A percentile compares a stretch with the other conserved stretches of the same genome.
Evolutionary conservation across 2,329 filamentous ascomycete species (phyloP).

Genomic region (Fusarium pilosicola): DNA sequence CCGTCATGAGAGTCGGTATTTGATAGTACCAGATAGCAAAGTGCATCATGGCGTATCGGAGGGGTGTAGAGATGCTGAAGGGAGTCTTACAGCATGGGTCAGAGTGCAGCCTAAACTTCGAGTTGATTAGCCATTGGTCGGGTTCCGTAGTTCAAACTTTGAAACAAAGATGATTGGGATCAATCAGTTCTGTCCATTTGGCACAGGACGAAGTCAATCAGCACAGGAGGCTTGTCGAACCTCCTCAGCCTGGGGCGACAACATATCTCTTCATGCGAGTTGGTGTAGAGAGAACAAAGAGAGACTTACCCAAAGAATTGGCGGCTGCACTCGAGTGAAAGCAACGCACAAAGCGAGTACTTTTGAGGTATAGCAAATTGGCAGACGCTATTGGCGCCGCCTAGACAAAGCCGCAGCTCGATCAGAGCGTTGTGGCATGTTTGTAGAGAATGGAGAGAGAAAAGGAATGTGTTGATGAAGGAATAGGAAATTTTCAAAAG

Average conservation of each 20-base stretch:
- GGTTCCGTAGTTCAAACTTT: neutral
- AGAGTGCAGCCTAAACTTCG: conserved; percentile 24
- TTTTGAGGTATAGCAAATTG: conserved; percentile 14
- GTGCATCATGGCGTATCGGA: conserved; percentile 50
- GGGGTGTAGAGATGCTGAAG: neutral
- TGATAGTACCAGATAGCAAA: conserved; percentile 56
- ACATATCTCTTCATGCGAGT: conserved; percentile 57
- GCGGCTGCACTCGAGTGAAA: neutral
- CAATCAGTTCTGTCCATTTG: conserved; percentile 65
- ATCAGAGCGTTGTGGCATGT: conserved; percentile 3
- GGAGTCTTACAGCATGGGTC: conserved; percentile 20
- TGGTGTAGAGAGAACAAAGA: neutral
- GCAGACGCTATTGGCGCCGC: neutral
- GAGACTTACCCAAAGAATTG: conserved; percentile 32
- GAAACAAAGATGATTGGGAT: conserved; percentile 22
- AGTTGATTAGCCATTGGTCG: conserved; percentile 34
- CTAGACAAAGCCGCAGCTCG: neutral
- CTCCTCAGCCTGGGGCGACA: conserved; percentile 63
- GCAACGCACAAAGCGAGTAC: conserved; percentile 1
- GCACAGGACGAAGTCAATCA: conserved; percentile 65
- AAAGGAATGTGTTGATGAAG: conserved; percentile 37
- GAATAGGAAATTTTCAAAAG: conserved; percentile 33
- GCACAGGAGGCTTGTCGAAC: conserved; percentile 58
- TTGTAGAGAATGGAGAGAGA: neutral
- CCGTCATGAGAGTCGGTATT: conserved; percentile 58